These are phyloP conservation scores for Lachnellula hyalina DNA, from an alignment of 2,329 filamentous ascomycete genomes.

Conservation along the genomic window DNA sequence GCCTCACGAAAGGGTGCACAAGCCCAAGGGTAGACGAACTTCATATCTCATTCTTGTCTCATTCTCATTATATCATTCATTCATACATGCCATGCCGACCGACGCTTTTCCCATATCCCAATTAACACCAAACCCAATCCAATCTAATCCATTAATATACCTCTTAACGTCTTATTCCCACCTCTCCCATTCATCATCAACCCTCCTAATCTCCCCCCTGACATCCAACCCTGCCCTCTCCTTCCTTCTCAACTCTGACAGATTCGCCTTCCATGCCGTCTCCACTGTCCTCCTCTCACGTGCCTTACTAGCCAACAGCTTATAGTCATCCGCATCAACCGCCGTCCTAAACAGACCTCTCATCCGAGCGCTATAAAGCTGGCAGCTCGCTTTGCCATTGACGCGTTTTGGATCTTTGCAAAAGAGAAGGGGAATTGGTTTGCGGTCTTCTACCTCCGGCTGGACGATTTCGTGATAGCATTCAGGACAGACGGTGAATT, in stretches of 20 bases:
- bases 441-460: slow-evolving; percentile 53
- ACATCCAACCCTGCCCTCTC: slow-evolving; percentile 2
- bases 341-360: slow-evolving; percentile 64
- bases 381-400: slow-evolving; percentile 59
- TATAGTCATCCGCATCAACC: slow-evolving; percentile 60
- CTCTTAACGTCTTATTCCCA: slow-evolving; percentile 38
- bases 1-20: too few species aligned
- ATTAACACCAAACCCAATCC: too few species aligned
- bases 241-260: slow-evolving; percentile 18
- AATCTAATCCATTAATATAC: too few species aligned
- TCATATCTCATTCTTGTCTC: too few species aligned
- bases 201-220: slow-evolving; percentile 41
- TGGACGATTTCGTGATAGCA: slow-evolving; percentile 79
- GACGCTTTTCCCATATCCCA: too few species aligned
- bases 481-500: slow-evolving; percentile 80
- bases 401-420: slow-evolving; percentile 45
- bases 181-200: slow-evolving; percentile 46
- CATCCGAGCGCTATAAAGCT: slow-evolving; percentile 79
- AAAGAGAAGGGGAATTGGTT: slow-evolving; percentile 59
- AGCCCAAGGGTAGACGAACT: too few species aligned
- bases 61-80: too few species aligned
- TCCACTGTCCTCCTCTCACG: slow-evolving; percentile 45
- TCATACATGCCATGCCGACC: too few species aligned
- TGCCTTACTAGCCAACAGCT: slow-evolving; percentile 53
- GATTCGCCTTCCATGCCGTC: slow-evolving; percentile 19